Conservation (phyloP, 148 eudicot genomes). For the Rhododendron simsii region DNA sequence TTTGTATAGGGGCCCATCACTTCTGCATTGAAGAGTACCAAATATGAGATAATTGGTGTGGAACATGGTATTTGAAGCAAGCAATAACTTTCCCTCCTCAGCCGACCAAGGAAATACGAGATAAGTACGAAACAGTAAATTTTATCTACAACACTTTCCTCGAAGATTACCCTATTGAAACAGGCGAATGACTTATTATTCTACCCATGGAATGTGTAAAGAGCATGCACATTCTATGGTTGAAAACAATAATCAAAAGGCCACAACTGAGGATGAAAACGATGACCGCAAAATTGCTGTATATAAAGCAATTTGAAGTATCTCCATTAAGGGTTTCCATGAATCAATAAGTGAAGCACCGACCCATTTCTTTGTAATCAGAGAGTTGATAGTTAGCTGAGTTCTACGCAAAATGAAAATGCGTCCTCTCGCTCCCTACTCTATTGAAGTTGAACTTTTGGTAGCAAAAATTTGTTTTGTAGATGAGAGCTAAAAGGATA, state of each 20-base stretch:
- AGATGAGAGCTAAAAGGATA: background rate
- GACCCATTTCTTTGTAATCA: background rate
- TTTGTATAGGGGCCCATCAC: background rate
- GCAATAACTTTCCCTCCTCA: background rate
- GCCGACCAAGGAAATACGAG: background rate
- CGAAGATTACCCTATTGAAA: background rate
- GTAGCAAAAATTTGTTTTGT: background rate
- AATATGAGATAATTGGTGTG: background rate
- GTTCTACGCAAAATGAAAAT: background rate
- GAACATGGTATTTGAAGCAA: background rate
- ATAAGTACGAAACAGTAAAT: background rate
- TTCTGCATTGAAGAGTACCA: background rate
- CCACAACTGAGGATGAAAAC: background rate
- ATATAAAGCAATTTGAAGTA: background rate
- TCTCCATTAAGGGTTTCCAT: background rate
- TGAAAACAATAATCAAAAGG: background rate
- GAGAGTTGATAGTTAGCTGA: background rate
- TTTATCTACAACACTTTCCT: background rate
- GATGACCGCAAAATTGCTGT: background rate
- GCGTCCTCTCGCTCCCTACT: background rate
- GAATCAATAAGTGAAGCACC: background rate
- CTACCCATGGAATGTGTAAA: background rate
- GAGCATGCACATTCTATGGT: background rate
- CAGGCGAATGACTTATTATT: background rate
- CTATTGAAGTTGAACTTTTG: background rate